Evolutionary conservation across 129 eudicot species (phyloP), one percentile per base, ranked within the genome.

Genomic region (Ambrosia artemisiifolia): DNA sequence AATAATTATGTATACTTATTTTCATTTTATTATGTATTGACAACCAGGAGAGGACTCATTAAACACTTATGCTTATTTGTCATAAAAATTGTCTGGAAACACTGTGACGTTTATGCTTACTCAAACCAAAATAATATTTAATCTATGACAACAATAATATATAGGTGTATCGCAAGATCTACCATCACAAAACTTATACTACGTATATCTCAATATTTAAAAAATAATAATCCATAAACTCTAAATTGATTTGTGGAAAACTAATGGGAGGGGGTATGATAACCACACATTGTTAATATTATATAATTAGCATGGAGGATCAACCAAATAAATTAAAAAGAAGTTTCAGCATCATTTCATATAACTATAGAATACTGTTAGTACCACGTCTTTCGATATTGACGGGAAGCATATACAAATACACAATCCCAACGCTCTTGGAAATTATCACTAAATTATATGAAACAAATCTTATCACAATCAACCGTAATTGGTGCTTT

Each of bases 351-450:
- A 36, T 76, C 63, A 65, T 40, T 75, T 75, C 18, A 24, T 75
- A 32, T 14, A 51, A 20, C 8, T 28, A 38, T 75, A 43, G 19
- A 69, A 48, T 48, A 70, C 40, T 70, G 53, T 24, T 49, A 47
- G 48, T 30, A 65, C 71, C 81, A 70, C 76, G 38, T 69, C 81
- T 19, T 11, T 70, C 10, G 81, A 77, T 70, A 3, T 16, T 30
- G 81, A 78, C 53, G 60, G 24, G 47, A 62, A 78, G 16, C 30
- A 78, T 55, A 65, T 62, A 63, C 48, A 69, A 77, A 70, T 32
- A 65, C 50, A 63, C 24, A 60, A 60, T 62, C 70, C 81, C 75
- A 69, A 77, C 18, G 11, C 55, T 30, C 56, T 70, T 11, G 76
- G 71, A 75, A 75, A 65, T 50, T 40, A 60, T 53, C 36, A 75